A percentile compares a stretch with the other conserved stretches of the same genome.
These are phyloP conservation scores for Aspergillus proliferans DNA, from an alignment of 2,329 filamentous ascomycete genomes.

Conservation along the genomic window DNA sequence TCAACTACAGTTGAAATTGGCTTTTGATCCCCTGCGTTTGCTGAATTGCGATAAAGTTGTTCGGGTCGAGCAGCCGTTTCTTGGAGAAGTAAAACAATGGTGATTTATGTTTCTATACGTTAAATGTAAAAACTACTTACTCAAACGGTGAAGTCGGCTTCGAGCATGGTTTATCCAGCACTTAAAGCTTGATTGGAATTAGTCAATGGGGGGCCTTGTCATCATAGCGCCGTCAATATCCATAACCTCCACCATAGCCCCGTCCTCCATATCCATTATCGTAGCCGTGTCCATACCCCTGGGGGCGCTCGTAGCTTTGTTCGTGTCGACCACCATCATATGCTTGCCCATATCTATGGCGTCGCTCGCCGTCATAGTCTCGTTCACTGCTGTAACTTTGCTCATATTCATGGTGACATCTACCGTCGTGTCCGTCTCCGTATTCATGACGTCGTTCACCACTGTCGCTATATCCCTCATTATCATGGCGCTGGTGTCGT, in stretches of 20 bases:
- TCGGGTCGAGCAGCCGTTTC: constrained; percentile 45
- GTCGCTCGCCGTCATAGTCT: constrained; percentile 1
- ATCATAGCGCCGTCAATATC: not conserved
- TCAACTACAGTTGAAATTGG: constrained; percentile 51
- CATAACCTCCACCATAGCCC: not conserved
- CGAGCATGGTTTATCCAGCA: no score
- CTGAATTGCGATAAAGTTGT: constrained; percentile 62
- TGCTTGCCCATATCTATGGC: not conserved
- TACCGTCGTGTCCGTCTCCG: not conserved
- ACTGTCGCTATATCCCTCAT: constrained; percentile 7
- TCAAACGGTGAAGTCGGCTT: no score
- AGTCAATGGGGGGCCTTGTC: no score
- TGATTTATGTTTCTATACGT: constrained; percentile 15
- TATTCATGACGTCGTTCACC: constrained; percentile 16
- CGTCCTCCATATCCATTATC: constrained; percentile 6
- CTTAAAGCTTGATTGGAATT: no score
- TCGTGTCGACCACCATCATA: not conserved
- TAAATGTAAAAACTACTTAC: not conserved
- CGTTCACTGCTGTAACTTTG: constrained; percentile 11
- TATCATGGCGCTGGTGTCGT: constrained; percentile 9
- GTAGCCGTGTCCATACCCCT: constrained; percentile 13
- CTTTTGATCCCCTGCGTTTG: constrained; percentile 60
- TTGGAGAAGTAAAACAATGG: constrained; percentile 46
- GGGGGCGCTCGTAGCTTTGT: constrained; percentile 18
- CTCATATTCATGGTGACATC: not conserved